Evolutionary conservation across 2,329 filamentous ascomycete species (phyloP).

Genomic region (Phialocephala sp.): DNA sequence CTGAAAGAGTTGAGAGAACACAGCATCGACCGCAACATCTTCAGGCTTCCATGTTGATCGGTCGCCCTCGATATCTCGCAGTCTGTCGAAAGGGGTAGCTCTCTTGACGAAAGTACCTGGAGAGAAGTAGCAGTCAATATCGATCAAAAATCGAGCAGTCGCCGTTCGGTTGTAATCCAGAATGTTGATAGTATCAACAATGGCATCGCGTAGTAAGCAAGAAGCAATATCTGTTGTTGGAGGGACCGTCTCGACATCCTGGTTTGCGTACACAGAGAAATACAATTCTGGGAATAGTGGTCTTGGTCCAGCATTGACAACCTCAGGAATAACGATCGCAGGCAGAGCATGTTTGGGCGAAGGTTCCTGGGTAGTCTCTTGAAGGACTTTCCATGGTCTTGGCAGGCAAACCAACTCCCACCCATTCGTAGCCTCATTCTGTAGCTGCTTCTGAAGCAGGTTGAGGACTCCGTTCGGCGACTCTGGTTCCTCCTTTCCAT

Average conservation of each 20-base stretch:
- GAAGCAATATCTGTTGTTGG: slow-evolving; percentile 76
- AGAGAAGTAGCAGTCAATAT: slow-evolving; percentile 93
- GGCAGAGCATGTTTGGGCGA: slow-evolving; percentile 80
- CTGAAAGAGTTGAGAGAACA: slow-evolving; percentile 93
- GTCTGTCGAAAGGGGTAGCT: slow-evolving; percentile 88
- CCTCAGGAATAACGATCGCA: slow-evolving; percentile 73
- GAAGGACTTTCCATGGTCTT: slow-evolving; percentile 69
- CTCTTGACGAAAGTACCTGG: slow-evolving; percentile 91
- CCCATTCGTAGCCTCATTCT: slow-evolving; percentile 72
- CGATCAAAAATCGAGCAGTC: slow-evolving; percentile 87
- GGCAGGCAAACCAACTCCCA: slow-evolving; percentile 77
- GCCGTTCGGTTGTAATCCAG: slow-evolving; percentile 91
- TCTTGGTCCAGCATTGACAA: slow-evolving; percentile 74
- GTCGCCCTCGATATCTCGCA: slow-evolving; percentile 70
- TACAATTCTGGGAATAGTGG: slow-evolving; percentile 91
- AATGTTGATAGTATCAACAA: slow-evolving; percentile 92
- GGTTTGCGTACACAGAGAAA: slow-evolving; percentile 87
- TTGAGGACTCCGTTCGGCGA: slow-evolving; percentile 75
- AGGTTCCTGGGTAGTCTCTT: slow-evolving; percentile 66
- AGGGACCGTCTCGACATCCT: slow-evolving; percentile 89
- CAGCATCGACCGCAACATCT: slow-evolving; percentile 94
- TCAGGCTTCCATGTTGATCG: slow-evolving; percentile 94
- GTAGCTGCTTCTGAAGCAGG: slow-evolving; percentile 84
- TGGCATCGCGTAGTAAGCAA: slow-evolving; percentile 81
- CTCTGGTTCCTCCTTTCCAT: slow-evolving; percentile 66